phyloP scores from a whole-genome alignment of 495 filamentous ascomycete genomes.

The Talaromyces thailandensis region DNA sequence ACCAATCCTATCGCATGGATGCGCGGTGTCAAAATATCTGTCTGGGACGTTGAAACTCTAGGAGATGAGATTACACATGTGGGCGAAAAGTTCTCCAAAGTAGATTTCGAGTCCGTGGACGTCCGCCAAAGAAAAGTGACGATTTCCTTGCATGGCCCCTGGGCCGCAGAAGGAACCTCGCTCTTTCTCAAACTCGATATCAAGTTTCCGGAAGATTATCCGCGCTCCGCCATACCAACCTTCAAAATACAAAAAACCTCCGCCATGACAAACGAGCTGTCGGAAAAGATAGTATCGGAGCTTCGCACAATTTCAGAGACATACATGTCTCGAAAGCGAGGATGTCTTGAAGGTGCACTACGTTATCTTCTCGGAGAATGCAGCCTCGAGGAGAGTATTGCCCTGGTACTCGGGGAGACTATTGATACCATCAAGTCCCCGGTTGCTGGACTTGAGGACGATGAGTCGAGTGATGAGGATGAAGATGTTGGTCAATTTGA shows the following conservation, averaged over 20 bases:
- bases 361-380: constrained; percentile 80
- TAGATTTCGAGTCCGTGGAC: constrained; percentile 79
- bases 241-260: constrained; percentile 72
- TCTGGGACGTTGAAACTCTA: constrained; percentile 73
- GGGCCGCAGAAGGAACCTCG: constrained; percentile 60
- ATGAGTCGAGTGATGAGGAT: constrained; percentile 78
- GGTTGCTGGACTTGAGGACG: constrained; percentile 54
- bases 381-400: constrained; percentile 63
- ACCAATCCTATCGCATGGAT: constrained; percentile 87
- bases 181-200: constrained; percentile 74
- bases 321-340: constrained; percentile 58
- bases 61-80: constrained; percentile 85
- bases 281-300: constrained; percentile 55
- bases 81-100: constrained; percentile 72
- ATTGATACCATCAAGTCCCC: constrained; percentile 36
- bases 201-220: constrained; percentile 72
- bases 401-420: constrained; percentile 48
- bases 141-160: constrained; percentile 79
- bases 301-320: constrained; percentile 60
- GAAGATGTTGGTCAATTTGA: constrained; percentile 53
- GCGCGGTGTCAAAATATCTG: constrained; percentile 76
- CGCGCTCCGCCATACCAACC: constrained; percentile 50
- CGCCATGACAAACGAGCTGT: constrained; percentile 60
- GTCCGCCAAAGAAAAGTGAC: constrained; percentile 61
- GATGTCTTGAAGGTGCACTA: constrained; percentile 74